These are phyloP conservation scores for Rhodamnia argentea DNA, from an alignment of 345 rosid genomes.

Conservation along the genomic window DNA sequence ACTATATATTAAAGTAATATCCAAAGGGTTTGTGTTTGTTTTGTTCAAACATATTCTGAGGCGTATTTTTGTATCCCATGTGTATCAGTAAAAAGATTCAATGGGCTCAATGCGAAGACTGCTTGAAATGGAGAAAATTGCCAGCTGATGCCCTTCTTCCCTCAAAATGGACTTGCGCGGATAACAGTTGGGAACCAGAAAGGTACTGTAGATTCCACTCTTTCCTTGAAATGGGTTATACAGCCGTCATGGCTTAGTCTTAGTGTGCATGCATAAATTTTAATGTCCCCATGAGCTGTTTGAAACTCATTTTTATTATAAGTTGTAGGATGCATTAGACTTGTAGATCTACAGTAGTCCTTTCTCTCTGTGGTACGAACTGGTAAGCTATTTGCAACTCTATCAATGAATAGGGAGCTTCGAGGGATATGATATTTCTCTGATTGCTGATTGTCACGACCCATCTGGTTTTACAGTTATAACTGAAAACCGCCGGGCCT, in stretches of 20 bases:
- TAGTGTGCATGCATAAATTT: background rate
- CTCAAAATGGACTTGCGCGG: slow-evolving; percentile 55
- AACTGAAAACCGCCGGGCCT: too few relatives aligned
- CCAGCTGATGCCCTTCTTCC: slow-evolving; percentile 58
- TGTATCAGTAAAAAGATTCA: slow-evolving; percentile 45
- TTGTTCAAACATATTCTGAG: background rate
- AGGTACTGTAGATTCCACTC: slow-evolving; percentile 23
- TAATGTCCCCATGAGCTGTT: background rate
- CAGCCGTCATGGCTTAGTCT: background rate
- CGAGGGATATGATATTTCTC: background rate
- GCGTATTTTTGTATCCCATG: background rate
- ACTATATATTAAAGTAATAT: background rate
- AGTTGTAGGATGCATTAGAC: background rate
- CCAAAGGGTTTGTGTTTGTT: background rate
- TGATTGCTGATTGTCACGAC: background rate
- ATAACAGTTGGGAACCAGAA: slow-evolving; percentile 58
- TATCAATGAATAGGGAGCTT: background rate
- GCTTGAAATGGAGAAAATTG: slow-evolving; percentile 66
- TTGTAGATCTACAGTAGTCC: background rate
- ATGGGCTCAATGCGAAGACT: slow-evolving; percentile 74
- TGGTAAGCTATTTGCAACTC: background rate
- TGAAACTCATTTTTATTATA: background rate
- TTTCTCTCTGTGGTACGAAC: background rate
- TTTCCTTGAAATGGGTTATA: background rate
- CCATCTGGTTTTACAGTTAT: too few relatives aligned